phyloP scores from a whole-genome alignment of 23 red algal genomes.

The Pyropia yezoensis region DNA sequence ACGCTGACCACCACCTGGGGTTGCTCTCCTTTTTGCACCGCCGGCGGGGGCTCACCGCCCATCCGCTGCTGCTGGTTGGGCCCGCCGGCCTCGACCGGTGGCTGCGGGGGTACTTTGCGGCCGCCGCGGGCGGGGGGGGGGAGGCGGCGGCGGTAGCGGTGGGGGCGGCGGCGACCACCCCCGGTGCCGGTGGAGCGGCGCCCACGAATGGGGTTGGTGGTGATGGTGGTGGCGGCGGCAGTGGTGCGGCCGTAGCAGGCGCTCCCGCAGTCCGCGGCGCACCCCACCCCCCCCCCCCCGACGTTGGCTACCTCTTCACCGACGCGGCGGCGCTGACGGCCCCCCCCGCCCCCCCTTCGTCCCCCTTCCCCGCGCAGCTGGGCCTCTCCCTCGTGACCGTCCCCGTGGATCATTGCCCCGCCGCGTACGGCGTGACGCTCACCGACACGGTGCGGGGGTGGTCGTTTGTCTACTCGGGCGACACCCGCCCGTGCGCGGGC shows the following conservation, averaged over 20 bases:
- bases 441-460: constrained; percentile 44
- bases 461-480: constrained; percentile 92
- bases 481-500: constrained; percentile 67
- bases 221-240: no score
- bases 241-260: no score
- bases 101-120: constrained; percentile 46
- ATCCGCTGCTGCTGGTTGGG: constrained; percentile 74
- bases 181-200: no score
- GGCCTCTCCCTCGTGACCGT: constrained; percentile 69
- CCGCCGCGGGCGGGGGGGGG: constrained; percentile 8
- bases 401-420: constrained; percentile 71
- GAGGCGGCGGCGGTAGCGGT: no score
- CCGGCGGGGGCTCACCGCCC: constrained; percentile 1
- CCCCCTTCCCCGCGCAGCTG: constrained; percentile 65
- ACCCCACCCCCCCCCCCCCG: neutral
- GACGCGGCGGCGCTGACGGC: constrained; percentile 48
- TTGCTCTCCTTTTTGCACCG: constrained; percentile 41
- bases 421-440: constrained; percentile 69
- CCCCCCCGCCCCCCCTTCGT: constrained; percentile 38
- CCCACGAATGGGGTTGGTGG: no score
- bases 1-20: constrained; percentile 97
- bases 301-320: constrained; percentile 50
- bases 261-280: neutral
- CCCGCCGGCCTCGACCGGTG: constrained; percentile 48
- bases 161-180: no score